Percentiles rank a stretch among this genome's conserved stretches.
Conservation (phyloP, 208 protist species). For the Wallacemonas sp. region DNA sequence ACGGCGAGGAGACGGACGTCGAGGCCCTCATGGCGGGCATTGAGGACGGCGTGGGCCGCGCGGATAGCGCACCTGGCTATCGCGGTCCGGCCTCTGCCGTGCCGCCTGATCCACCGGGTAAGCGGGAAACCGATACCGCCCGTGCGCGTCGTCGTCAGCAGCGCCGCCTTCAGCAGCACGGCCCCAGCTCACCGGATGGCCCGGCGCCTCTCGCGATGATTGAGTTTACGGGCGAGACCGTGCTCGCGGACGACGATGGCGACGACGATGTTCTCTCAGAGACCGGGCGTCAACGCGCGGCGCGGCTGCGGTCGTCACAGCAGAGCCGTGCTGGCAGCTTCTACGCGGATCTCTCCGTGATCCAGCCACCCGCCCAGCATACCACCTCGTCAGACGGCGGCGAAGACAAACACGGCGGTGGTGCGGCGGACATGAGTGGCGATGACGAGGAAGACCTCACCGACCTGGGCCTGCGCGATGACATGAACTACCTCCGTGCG, state of each 20-base stretch:
- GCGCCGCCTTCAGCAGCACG: neutral
- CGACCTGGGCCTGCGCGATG: slow-evolving; percentile 9
- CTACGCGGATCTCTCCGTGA: slow-evolving; percentile 2
- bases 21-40: slow-evolving; percentile 11
- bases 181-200: neutral
- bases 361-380: neutral
- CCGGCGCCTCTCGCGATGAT: neutral
- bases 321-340: neutral
- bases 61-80: neutral
- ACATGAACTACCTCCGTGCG: slow-evolving; percentile 12
- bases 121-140: neutral
- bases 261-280: neutral
- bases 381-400: no score
- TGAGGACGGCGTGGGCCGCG: neutral
- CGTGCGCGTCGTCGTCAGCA: neutral
- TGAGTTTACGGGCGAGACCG: slow-evolving; percentile 3
- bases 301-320: no score
- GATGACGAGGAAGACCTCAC: slow-evolving; percentile 3
- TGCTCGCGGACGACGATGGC: slow-evolving; percentile 3
- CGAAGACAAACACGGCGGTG: neutral
- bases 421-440: neutral
- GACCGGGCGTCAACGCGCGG: neutral
- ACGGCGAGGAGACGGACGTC: slow-evolving; percentile 9
- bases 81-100: neutral
- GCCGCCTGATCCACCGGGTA: neutral